Evolutionary conservation across 148 eudicot genomes (phyloP), one percentile per base, ranked within the genome.

Genomic region (Camellia lanceoleosa): DNA sequence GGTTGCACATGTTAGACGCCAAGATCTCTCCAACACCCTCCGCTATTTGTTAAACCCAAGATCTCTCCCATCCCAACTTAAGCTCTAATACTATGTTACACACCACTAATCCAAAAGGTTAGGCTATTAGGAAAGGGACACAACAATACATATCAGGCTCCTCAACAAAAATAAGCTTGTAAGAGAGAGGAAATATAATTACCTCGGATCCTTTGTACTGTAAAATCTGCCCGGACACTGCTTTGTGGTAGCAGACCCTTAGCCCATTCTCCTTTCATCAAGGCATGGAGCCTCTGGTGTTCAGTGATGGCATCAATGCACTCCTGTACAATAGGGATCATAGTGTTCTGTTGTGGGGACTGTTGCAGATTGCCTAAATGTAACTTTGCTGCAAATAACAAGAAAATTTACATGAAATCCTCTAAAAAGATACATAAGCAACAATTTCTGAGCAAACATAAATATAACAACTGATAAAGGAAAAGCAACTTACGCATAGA

Each of bases 201-300:
- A 95, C 99, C 92, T 56, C 87, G 88, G 46, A 95, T 89, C 68
- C 99, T 92, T 80, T 88, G 94, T 63, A 94, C 94, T 20, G 94
- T 88, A 85, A 89, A 93, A 84, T 93, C 97, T 76, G 97, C 92
- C 13, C 90, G 92, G 78, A 93, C 87, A 78, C 93, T 89, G 86
- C 97, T 95, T 84, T 93, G 96, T 55, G 97, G 99, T 65, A 95
- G 86, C 83, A 95, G 80, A 80, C 99, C 99, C 87, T 89, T 93
- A 68, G 87, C 88, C 86, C 96, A 91, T 83, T 95, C 99, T 80
- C 99, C 99, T 87, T 93, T 95, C 89, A 90, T 86, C 85, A 95
- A 90, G 75, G 92, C 86, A 80, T 84, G 94, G 71, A 95, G 92
- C 81, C 91, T 89, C 82, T 95, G 99, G 81, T 91, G 97, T 75